Conservation (phyloP, 441 rosid genomes). For the Mallotus japonicus region DNA sequence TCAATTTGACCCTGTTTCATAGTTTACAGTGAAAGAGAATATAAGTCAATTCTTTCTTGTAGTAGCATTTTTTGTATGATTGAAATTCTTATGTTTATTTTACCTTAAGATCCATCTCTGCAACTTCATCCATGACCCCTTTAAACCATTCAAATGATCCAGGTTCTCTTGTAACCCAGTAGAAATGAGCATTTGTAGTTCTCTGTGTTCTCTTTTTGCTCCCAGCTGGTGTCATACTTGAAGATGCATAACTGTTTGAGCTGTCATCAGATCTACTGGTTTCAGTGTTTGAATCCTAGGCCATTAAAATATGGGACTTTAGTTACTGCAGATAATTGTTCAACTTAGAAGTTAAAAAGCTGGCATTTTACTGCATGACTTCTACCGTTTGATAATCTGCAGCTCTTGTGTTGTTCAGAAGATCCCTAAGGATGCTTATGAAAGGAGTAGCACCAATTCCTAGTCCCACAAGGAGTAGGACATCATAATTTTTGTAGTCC, state of each 20-base stretch:
- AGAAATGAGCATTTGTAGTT: constrained; percentile 75
- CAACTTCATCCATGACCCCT: constrained; percentile 94
- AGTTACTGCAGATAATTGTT: background rate
- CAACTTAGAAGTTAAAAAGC: background rate
- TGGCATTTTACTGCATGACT: background rate
- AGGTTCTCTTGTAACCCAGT: constrained; percentile 94
- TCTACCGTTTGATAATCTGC: constrained; percentile 67
- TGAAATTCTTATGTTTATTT: constrained; percentile 8
- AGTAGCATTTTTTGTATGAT: background rate
- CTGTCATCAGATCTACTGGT: constrained; percentile 64
- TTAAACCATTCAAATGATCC: constrained; percentile 96
- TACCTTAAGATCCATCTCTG: constrained; percentile 89
- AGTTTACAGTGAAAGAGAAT: background rate
- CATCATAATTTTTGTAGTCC: constrained; percentile 85
- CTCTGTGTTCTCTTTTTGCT: constrained; percentile 53
- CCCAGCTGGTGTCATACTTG: constrained; percentile 45
- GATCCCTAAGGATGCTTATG: constrained; percentile 87
- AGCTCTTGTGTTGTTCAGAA: constrained; percentile 64
- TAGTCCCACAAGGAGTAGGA: constrained; percentile 87
- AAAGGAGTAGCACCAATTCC: constrained; percentile 99
- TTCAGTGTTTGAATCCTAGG: constrained; percentile 58
- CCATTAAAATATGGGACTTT: constrained; percentile 10
- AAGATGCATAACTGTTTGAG: constrained; percentile 68
- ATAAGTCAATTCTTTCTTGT: constrained; percentile 3
- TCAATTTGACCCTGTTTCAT: constrained; percentile 86